phyloP scores from a whole-genome alignment of 306 rosid genomes.

The Psophocarpus tetragonolobus region DNA sequence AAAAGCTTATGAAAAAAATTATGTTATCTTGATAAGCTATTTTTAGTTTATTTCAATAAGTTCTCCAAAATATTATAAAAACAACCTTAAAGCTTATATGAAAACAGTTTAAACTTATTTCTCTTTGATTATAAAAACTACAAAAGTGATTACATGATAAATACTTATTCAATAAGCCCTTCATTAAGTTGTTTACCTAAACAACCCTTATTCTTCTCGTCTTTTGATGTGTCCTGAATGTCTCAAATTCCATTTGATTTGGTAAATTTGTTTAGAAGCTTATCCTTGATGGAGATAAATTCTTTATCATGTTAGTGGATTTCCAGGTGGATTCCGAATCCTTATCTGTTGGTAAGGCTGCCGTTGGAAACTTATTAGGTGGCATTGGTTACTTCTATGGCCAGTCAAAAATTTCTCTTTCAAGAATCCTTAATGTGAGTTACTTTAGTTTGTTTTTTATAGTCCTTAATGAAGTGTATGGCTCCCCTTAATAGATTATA shows the following conservation, averaged over 20 bases:
- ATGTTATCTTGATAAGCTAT: neutral
- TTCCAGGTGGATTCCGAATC: constrained; percentile 86
- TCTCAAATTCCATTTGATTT: constrained; percentile 22
- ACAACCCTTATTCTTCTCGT: neutral
- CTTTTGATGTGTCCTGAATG: constrained; percentile 8
- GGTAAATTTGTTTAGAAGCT: constrained; percentile 7
- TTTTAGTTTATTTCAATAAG: neutral
- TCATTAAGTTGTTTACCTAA: neutral
- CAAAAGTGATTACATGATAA: neutral
- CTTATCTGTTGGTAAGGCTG: constrained; percentile 77
- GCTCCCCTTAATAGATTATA: neutral
- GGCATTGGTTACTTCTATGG: constrained; percentile 98
- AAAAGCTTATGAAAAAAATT: neutral
- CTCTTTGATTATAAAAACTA: neutral
- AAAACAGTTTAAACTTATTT: neutral
- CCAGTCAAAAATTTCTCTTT: constrained; percentile 73
- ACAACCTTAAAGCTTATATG: neutral
- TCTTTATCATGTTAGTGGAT: constrained; percentile 34
- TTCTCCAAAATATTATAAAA: neutral
- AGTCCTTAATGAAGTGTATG: constrained; percentile 22
- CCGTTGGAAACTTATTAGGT: constrained; percentile 85
- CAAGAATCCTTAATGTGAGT: constrained; percentile 62
- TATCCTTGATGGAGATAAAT: constrained; percentile 36
- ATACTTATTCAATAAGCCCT: neutral
- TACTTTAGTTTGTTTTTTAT: constrained; percentile 18